A percentile compares a stretch with the other conserved stretches of the same genome.
Evolutionary conservation across 306 rosid genomes (phyloP).

Genomic region (Prunus mongolica): DNA sequence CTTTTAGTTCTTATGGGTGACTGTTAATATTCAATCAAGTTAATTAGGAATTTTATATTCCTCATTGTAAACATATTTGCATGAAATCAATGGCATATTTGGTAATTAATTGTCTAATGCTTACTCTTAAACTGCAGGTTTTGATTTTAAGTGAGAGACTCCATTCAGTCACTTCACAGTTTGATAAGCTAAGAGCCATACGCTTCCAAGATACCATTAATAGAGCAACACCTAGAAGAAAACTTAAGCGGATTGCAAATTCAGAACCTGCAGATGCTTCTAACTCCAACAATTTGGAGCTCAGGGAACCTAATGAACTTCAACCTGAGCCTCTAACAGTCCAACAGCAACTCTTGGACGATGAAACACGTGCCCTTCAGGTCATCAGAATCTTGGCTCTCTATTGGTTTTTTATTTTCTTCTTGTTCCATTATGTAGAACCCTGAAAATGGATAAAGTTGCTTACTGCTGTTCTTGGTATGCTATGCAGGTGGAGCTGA

Average conservation of each 20-base stretch:
- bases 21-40: background rate
- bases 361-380: conserved; percentile 98
- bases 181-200: conserved; percentile 90
- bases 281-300: conserved; percentile 38
- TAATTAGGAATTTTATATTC: background rate
- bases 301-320: conserved; percentile 55
- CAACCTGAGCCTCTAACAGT: conserved; percentile 58
- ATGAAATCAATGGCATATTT: conserved; percentile 5
- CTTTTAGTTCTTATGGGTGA: background rate
- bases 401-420: background rate
- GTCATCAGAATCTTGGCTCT: conserved; percentile 24
- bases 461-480: conserved; percentile 23
- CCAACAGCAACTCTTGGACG: conserved; percentile 83
- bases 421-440: background rate
- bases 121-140: conserved; percentile 45
- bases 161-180: conserved; percentile 77
- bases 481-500: conserved; percentile 76
- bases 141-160: conserved; percentile 87
- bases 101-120: conserved; percentile 10
- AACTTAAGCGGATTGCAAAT: conserved; percentile 41
- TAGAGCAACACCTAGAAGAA: conserved; percentile 74
- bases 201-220: conserved; percentile 89
- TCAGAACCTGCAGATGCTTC: conserved; percentile 42
- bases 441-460: background rate
- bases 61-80: background rate